These are phyloP conservation scores for Lactifluus echinatus DNA, from an alignment of 768 basidiomycete genomes.

Conservation along the genomic window DNA sequence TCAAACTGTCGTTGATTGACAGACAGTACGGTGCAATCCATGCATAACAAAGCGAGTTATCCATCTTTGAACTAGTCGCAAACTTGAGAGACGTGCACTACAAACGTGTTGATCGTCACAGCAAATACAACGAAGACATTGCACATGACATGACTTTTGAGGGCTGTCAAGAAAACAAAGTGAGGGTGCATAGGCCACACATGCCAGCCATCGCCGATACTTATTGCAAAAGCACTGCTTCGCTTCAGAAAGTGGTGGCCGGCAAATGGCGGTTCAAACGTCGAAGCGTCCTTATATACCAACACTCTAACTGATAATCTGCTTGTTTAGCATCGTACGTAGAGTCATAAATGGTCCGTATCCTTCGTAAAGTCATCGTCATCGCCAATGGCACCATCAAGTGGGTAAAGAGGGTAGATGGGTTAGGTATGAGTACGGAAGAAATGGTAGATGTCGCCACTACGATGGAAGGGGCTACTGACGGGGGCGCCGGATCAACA, in stretches of 20 bases:
- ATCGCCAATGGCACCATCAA: constrained; percentile 11
- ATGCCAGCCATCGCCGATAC: background rate
- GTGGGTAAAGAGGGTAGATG: constrained; percentile 1
- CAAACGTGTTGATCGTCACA: constrained; percentile 7
- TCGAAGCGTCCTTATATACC: constrained; percentile 2
- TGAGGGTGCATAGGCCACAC: background rate
- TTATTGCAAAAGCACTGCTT: constrained; percentile 4
- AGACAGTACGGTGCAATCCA: background rate
- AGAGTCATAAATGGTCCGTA: constrained; percentile 21
- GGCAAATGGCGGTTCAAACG: constrained; percentile 1
- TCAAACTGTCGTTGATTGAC: background rate
- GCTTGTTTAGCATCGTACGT: constrained; percentile 16
- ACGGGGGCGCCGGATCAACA: constrained; percentile 18
- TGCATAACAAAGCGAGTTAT: background rate
- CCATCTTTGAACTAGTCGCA: constrained; percentile 15
- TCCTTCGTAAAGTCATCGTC: constrained; percentile 20
- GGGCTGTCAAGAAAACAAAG: constrained; percentile 13
- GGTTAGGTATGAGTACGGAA: constrained; percentile 13
- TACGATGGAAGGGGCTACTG: constrained; percentile 8
- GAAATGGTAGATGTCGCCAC: constrained; percentile 15
- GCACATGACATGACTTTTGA: constrained; percentile 4
- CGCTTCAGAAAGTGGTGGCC: background rate
- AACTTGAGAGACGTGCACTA: background rate
- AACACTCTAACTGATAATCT: constrained; percentile 8
- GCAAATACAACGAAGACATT: constrained; percentile 13